Percentiles rank a stretch among this genome's conserved stretches.
Evolutionary conservation across 2,329 filamentous ascomycete genomes (phyloP).

Genomic region (Pseudogymnoascus pannorum): DNA sequence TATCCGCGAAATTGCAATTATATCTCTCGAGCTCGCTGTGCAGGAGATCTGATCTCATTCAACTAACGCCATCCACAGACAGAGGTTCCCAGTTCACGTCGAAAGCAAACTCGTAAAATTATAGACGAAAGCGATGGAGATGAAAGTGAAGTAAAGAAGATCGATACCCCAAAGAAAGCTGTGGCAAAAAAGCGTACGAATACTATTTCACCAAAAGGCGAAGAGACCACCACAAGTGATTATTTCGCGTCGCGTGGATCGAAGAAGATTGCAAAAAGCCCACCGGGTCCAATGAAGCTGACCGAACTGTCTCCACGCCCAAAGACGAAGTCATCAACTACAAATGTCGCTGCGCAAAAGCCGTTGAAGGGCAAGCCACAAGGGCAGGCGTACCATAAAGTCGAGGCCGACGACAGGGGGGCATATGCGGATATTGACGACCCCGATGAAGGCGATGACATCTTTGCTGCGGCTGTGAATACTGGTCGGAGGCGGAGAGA

Average conservation of each 20-base stretch:
- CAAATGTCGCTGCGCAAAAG: neutral
- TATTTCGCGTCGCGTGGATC: slow-evolving; percentile 28
- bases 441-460: slow-evolving; percentile 69
- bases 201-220: slow-evolving; percentile 25
- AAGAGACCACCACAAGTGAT: slow-evolving; percentile 29
- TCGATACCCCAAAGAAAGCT: slow-evolving; percentile 48
- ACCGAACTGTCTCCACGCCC: neutral
- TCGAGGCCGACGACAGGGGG: slow-evolving; percentile 44
- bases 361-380: slow-evolving; percentile 9
- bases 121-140: slow-evolving; percentile 78
- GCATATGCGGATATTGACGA: slow-evolving; percentile 56
- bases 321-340: neutral
- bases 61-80: slow-evolving; percentile 6
- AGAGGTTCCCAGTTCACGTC: slow-evolving; percentile 4
- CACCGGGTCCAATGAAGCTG: neutral
- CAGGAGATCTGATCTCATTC: neutral
- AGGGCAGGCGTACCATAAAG: slow-evolving; percentile 20
- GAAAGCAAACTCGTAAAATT: slow-evolving; percentile 52
- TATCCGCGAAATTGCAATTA: neutral
- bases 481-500: slow-evolving; percentile 54
- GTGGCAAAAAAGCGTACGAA: slow-evolving; percentile 47
- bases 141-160: slow-evolving; percentile 41
- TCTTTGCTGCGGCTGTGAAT: slow-evolving; percentile 68
- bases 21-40: neutral
- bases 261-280: neutral